Percentiles rank a stretch among this genome's conserved stretches.
These are phyloP conservation scores for Poa annua DNA, from an alignment of 176 grass and related monocot species.

Conservation along the genomic window DNA sequence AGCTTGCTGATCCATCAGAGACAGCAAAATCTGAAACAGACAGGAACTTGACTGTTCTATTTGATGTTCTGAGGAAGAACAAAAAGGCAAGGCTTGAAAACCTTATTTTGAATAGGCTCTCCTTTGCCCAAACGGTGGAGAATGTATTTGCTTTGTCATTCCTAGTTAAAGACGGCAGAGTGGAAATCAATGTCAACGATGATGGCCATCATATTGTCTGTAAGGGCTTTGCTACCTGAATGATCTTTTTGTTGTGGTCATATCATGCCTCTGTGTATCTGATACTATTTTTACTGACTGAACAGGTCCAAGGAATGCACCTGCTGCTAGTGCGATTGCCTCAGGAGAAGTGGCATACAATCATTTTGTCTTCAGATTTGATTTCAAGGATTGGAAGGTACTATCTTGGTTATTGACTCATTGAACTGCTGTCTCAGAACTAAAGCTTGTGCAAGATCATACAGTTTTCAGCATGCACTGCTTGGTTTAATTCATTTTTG, in stretches of 20 bases:
- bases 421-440: not conserved
- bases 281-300: not conserved
- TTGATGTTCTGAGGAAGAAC: conserved; percentile 79
- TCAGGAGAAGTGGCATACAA: conserved; percentile 61
- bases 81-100: conserved; percentile 72
- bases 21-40: conserved; percentile 70
- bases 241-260: not conserved
- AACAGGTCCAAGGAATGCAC: conserved; percentile 87
- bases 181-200: conserved; percentile 63
- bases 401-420: not conserved
- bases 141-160: conserved; percentile 91
- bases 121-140: conserved; percentile 92
- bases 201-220: conserved; percentile 68
- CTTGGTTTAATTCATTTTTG: not conserved
- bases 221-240: conserved; percentile 47
- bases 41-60: conserved; percentile 71
- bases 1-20: conserved; percentile 64
- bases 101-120: conserved; percentile 71
- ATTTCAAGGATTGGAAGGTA: conserved; percentile 97
- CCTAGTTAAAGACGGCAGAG: conserved; percentile 90
- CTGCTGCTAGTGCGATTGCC: conserved; percentile 49
- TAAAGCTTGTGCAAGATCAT: not conserved
- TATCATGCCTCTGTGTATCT: not conserved
- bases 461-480: not conserved
- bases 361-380: conserved; percentile 86